A percentile compares a stretch with the other conserved stretches of the same genome.
phyloP scores from a whole-genome alignment of 2,329 filamentous ascomycete species.

The Thyridium curvatum region DNA sequence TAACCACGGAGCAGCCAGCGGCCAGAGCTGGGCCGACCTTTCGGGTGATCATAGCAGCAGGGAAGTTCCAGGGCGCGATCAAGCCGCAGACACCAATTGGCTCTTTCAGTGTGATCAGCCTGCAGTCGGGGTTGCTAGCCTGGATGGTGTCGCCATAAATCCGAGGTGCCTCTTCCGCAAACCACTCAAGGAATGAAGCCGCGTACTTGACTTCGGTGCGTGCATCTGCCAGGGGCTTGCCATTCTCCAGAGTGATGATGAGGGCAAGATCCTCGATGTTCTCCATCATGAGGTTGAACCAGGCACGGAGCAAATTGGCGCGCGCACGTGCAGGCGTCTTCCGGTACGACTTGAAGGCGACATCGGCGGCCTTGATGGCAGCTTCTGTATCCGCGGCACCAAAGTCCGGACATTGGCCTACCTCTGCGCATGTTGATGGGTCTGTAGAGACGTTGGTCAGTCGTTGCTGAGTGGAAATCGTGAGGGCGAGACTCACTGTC shows the following conservation, averaged over 20 bases:
- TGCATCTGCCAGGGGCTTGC: slow-evolving; percentile 53
- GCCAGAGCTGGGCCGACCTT: slow-evolving; percentile 50
- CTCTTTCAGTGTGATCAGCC: slow-evolving; percentile 56
- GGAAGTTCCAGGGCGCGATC: slow-evolving; percentile 62
- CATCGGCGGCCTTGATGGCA: too few relatives aligned
- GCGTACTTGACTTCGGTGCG: slow-evolving; percentile 46
- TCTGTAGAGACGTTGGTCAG: too few relatives aligned
- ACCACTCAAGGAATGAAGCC: slow-evolving; percentile 49
- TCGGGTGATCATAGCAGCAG: slow-evolving; percentile 42
- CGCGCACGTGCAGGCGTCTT: too few relatives aligned
- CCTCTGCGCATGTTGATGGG: too few relatives aligned
- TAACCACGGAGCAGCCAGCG: slow-evolving; percentile 66
- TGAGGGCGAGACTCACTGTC: too few relatives aligned
- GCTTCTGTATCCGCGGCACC: too few relatives aligned
- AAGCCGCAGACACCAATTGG: slow-evolving; percentile 58
- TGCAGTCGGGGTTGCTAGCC: slow-evolving; percentile 47
- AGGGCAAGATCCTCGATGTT: slow-evolving; percentile 57
- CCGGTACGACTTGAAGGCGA: too few relatives aligned
- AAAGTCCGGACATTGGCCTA: too few relatives aligned
- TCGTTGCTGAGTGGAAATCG: too few relatives aligned
- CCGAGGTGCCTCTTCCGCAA: slow-evolving; percentile 20
- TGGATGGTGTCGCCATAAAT: slow-evolving; percentile 51
- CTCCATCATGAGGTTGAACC: slow-evolving; percentile 55
- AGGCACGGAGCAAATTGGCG: slow-evolving; percentile 47
- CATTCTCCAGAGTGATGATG: slow-evolving; percentile 61